Conservation (phyloP, 75 land plant genomes). For the Ceratopteris richardii region DNA sequence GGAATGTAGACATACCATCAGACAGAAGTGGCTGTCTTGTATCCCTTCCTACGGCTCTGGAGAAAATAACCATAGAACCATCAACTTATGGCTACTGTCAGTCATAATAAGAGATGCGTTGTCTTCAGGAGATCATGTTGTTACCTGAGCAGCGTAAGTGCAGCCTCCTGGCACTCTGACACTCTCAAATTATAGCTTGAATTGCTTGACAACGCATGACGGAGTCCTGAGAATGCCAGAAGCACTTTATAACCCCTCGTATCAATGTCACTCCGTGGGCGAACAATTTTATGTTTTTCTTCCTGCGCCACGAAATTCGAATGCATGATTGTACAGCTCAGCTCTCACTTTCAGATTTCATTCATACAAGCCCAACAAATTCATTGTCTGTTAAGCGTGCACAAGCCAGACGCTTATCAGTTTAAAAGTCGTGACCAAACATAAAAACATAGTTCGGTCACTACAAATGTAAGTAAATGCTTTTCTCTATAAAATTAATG, state of each 20-base stretch:
- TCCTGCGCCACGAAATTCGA: no score
- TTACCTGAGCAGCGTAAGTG: conserved; percentile 57
- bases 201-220: conserved; percentile 57
- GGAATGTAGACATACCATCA: conserved; percentile 28
- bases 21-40: conserved; percentile 43
- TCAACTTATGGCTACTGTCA: neutral
- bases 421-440: no score
- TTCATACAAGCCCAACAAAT: no score
- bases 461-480: no score
- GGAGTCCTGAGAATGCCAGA: conserved; percentile 88
- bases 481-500: no score
- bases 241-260: conserved; percentile 53
- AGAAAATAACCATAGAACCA: neutral
- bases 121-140: no score
- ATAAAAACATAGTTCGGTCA: no score
- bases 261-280: conserved; percentile 16
- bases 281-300: conserved; percentile 35
- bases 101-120: no score
- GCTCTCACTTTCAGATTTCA: no score
- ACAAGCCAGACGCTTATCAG: no score
- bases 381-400: no score
- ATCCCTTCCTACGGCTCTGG: conserved; percentile 49
- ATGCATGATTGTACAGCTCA: no score
- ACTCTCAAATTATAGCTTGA: conserved; percentile 83
- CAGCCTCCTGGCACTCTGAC: conserved; percentile 82